Evolutionary conservation across 352 stramenopile species (phyloP), one percentile per base, ranked within the genome.

Genomic region (Phytophthora multivora): DNA sequence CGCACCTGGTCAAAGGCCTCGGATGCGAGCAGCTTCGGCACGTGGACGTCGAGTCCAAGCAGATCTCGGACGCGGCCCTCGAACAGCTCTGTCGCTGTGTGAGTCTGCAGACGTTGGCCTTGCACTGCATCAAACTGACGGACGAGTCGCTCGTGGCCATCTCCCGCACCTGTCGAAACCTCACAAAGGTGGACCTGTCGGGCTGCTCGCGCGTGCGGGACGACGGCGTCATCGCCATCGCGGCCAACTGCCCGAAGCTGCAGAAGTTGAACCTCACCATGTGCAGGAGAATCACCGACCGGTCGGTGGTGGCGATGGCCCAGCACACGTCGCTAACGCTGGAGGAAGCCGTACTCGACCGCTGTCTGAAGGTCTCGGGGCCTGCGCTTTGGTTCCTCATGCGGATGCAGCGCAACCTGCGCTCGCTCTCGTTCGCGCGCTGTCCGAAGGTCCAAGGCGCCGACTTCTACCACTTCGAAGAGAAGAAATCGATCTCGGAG

Each of bases 81-180:
- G 31, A 41, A n/a, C 46, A 69, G 4, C 66, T 94, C 36, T 51
- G 69, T 30, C 52, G 49, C 16, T 91, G 76, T 40, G 46, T 26
- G 7, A 40, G 63, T 35, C 69, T 92, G 3, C 64, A 49, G 1
- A 62, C 51, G 4, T 60, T 94, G 19, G 52, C 54, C 18, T 57
- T 94, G 19, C 73, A 86, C 59, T 94, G 85, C 57, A 87, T 94
- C 59, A 92, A 91, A 39, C 80, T 92, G 57, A 90, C 80, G 5
- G 75, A 86, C 51, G 35, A 48, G 3, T 72, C 77, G 18, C 55
- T 94, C 1, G 23, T 77, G 7, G 33, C 40, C 16, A 85, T 94
- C 35, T 75, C 80, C 3, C 66, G 52, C 0, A 33, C 60, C 0
- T 88, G 83, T 26, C 23, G 23, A 0, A 57, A 72, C 3, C 79